Evolutionary conservation across 345 rosid species (phyloP).

Genomic region (Eucalyptus grandis): DNA sequence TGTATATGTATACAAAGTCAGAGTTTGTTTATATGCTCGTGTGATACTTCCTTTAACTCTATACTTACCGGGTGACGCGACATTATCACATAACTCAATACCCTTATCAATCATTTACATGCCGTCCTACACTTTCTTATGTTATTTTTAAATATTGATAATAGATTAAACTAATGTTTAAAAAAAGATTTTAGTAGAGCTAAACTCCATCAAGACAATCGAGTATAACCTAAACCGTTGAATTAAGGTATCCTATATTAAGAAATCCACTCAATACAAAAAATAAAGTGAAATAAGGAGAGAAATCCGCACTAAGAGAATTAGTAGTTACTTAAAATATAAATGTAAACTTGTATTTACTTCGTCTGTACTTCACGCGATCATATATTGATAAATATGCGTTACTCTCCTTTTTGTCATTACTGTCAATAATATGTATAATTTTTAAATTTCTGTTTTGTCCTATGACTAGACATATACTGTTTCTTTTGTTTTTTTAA

Average conservation of each 20-base stretch:
- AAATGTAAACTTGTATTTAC: background rate
- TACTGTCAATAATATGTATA: background rate
- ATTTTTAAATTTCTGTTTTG: background rate
- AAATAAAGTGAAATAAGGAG: background rate
- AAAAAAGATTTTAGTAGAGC: background rate
- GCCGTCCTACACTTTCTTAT: background rate
- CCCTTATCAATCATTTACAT: fast-evolving
- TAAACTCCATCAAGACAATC: background rate
- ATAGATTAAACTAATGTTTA: background rate
- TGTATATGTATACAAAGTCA: background rate
- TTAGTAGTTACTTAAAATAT: background rate
- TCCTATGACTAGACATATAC: background rate
- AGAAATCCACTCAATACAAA: background rate
- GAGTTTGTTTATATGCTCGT: background rate
- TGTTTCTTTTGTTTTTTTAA: too few relatives aligned
- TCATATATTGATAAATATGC: background rate
- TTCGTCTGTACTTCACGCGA: background rate
- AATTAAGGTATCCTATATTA: background rate
- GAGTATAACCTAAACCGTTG: background rate
- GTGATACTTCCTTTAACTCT: background rate
- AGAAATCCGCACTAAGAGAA: background rate
- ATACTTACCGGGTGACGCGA: fast-evolving
- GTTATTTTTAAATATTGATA: background rate
- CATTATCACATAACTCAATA: fast-evolving
- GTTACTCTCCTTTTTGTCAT: background rate